These are phyloP conservation scores for Pseudogymnoascus sp. DNA, from an alignment of 2,329 filamentous ascomycete genomes.

Conservation along the genomic window DNA sequence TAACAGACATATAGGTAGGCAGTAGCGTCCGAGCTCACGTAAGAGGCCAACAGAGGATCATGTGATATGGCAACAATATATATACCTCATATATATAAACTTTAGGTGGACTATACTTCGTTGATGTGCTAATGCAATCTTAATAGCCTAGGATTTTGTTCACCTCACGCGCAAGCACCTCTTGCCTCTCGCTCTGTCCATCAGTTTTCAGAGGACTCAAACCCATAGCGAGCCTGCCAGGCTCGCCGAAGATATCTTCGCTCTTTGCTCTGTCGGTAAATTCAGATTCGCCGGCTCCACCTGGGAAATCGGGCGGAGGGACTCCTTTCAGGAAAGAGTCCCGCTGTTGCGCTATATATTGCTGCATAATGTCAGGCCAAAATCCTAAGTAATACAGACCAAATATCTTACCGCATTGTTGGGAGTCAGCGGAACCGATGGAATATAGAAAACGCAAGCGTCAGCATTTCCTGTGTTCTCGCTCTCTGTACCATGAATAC, in stretches of 20 bases:
- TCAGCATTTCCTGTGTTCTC: conserved; percentile 60
- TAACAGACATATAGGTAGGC: no score
- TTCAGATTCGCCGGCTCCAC: conserved; percentile 55
- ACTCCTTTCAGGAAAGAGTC: conserved; percentile 59
- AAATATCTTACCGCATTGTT: conserved; percentile 44
- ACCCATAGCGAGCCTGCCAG: neutral
- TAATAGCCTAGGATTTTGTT: no score
- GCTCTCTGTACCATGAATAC: conserved; percentile 65
- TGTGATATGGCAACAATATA: no score
- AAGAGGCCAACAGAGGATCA: no score
- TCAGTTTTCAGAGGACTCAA: neutral
- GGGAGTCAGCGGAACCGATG: conserved; percentile 71
- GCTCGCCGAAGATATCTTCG: neutral
- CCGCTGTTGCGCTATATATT: conserved; percentile 64
- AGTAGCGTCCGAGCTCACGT: no score
- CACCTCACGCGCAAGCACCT: no score
- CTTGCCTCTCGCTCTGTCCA: no score
- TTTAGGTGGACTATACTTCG: no score
- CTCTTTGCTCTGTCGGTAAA: conserved; percentile 36
- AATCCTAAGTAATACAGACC: conserved; percentile 73
- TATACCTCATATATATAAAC: no score
- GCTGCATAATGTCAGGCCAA: conserved; percentile 54
- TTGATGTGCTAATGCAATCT: no score
- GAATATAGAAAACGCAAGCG: conserved; percentile 81
- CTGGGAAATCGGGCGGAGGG: conserved; percentile 61